Percentiles rank a stretch among this genome's conserved stretches.
Evolutionary conservation across 768 basidiomycete species (phyloP).

Genomic region (Cyclocybe cylindracea): DNA sequence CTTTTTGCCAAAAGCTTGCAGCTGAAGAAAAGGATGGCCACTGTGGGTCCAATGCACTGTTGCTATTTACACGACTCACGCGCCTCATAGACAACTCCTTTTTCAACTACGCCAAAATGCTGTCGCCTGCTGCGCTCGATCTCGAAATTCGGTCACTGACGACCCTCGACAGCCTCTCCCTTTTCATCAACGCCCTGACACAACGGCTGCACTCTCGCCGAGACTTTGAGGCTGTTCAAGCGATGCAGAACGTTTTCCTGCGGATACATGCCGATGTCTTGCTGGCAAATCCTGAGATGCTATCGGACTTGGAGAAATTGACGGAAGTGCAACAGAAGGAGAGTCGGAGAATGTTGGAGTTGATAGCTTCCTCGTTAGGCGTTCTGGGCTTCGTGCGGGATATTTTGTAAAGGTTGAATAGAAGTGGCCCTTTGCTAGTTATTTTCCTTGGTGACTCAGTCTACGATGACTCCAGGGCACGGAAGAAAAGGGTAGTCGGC

Average conservation of each 20-base stretch:
- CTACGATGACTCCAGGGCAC: too few relatives aligned
- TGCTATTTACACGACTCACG: background rate
- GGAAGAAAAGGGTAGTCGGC: too few relatives aligned
- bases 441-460: too few relatives aligned
- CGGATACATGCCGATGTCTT: conserved; percentile 83
- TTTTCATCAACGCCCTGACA: conserved; percentile 75
- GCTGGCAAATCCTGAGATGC: conserved; percentile 68
- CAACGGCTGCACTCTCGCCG: conserved; percentile 73
- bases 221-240: conserved; percentile 96
- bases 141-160: conserved; percentile 83
- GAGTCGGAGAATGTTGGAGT: conserved; percentile 73
- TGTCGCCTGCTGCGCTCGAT: conserved; percentile 91
- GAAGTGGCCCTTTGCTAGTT: background rate
- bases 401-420: conserved; percentile 42
- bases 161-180: conserved; percentile 57
- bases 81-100: conserved; percentile 68
- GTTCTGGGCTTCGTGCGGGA: conserved; percentile 78
- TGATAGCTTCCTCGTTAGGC: conserved; percentile 73
- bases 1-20: conserved; percentile 67
- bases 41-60: conserved; percentile 53
- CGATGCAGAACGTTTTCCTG: conserved; percentile 82
- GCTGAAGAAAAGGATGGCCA: conserved; percentile 57
- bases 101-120: conserved; percentile 80
- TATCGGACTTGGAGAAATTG: conserved; percentile 55
- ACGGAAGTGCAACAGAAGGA: conserved; percentile 71